These are phyloP conservation scores for Colletotrichum kahawae DNA, from an alignment of 2,329 filamentous ascomycete genomes.

Conservation along the genomic window DNA sequence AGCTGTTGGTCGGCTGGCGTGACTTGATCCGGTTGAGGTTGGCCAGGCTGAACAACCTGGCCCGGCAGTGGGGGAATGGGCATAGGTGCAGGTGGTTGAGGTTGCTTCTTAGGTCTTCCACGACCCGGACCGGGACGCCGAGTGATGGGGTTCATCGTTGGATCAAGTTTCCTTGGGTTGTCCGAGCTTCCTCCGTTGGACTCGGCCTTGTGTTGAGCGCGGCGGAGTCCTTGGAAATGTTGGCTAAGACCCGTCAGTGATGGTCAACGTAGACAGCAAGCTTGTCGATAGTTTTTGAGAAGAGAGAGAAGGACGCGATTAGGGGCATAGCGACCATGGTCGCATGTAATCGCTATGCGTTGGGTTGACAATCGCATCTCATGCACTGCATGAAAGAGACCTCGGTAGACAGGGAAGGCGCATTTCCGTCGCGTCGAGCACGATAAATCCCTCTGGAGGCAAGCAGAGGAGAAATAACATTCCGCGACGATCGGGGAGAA, in stretches of 20 bases:
- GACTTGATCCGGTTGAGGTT: conserved; percentile 14
- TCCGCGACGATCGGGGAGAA: background rate
- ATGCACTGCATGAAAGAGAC: background rate
- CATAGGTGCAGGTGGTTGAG: conserved; percentile 24
- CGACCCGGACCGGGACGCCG: conserved; percentile 63
- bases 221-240: conserved; percentile 64
- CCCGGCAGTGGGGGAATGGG: conserved; percentile 6
- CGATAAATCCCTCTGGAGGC: background rate
- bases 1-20: background rate
- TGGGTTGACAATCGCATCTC: background rate
- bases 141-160: conserved; percentile 63
- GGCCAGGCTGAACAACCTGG: background rate
- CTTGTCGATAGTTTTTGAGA: background rate
- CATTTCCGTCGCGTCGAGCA: background rate
- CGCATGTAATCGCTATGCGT: background rate
- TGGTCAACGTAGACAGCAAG: background rate
- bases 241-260: conserved; percentile 47
- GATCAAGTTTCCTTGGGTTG: conserved; percentile 48
- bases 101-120: conserved; percentile 56
- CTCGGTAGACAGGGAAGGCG: background rate
- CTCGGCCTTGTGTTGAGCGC: conserved; percentile 60
- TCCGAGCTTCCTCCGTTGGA: conserved; percentile 38
- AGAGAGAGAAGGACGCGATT: background rate
- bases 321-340: background rate
- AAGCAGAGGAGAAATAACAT: background rate